Evolutionary conservation across 257 asterid genomes (phyloP).

Genomic region (Asclepias syriaca): DNA sequence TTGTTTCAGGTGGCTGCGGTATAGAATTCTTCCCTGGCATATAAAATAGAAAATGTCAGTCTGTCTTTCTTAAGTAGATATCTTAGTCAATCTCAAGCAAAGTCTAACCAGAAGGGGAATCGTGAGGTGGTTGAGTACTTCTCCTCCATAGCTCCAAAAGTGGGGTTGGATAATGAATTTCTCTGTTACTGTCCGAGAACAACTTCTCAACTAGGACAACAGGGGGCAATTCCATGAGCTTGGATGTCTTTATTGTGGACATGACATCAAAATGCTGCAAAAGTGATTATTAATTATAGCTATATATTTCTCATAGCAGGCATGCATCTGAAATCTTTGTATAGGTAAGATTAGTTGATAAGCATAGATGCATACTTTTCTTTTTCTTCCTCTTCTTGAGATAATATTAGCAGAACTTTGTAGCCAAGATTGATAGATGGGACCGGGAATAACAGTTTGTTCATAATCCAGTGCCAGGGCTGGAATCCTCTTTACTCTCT

Average conservation of each 20-base stretch:
- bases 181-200: slow-evolving; percentile 29
- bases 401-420: slow-evolving; percentile 48
- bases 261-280: slow-evolving; percentile 42
- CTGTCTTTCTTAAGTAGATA: slow-evolving; percentile 1
- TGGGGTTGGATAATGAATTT: slow-evolving; percentile 58
- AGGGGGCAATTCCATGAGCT: slow-evolving; percentile 71
- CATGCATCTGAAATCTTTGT: neutral
- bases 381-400: slow-evolving; percentile 49
- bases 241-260: slow-evolving; percentile 47
- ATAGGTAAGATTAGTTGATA: neutral
- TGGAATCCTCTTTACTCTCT: slow-evolving; percentile 42
- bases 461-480: slow-evolving; percentile 51
- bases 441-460: slow-evolving; percentile 71
- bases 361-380: slow-evolving; percentile 33
- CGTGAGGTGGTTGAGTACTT: slow-evolving; percentile 57
- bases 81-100: slow-evolving; percentile 8
- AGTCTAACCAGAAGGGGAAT: slow-evolving; percentile 77
- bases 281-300: slow-evolving; percentile 13
- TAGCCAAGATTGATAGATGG: slow-evolving; percentile 80
- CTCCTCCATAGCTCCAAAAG: slow-evolving; percentile 59
- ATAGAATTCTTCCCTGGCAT: slow-evolving; percentile 48
- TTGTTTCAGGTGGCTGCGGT: slow-evolving; percentile 57
- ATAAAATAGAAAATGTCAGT: slow-evolving; percentile 15
- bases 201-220: slow-evolving; percentile 50
- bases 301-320: neutral